Conservation (phyloP, 73 alveolate genomes). For the Uronychia binucleata region DNA sequence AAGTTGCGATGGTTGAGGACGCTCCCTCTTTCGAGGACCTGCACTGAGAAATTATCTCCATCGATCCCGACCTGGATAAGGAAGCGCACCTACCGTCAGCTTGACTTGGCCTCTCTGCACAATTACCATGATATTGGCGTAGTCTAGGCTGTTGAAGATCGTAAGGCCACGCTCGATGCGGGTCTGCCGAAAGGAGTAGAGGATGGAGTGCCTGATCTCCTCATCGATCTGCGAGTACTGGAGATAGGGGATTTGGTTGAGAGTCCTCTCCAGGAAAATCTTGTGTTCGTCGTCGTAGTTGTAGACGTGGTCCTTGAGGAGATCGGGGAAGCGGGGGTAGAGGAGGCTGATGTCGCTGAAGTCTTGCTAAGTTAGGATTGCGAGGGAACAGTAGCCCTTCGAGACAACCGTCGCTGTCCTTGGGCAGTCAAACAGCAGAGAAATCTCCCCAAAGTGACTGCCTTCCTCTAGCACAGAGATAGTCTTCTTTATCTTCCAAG, state of each 20-base stretch:
- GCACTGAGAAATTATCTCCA: background rate
- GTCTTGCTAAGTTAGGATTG: background rate
- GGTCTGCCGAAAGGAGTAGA: background rate
- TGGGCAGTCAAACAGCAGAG: background rate
- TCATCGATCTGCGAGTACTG: background rate
- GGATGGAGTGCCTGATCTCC: background rate
- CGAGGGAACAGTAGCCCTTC: background rate
- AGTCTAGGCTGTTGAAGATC: background rate
- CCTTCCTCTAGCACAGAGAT: background rate
- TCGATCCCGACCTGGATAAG: background rate
- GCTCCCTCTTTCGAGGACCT: background rate
- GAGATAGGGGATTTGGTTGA: background rate
- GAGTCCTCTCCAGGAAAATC: background rate
- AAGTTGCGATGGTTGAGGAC: background rate
- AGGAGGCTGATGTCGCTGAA: background rate
- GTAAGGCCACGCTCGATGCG: background rate
- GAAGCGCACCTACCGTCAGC: background rate
- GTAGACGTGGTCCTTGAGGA: background rate
- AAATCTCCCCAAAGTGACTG: background rate
- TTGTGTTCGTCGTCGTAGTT: background rate
- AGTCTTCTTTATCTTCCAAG: background rate
- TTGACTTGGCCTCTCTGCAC: background rate
- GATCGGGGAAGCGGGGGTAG: background rate
- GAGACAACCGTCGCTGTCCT: background rate
- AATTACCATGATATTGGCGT: background rate